phyloP scores from a whole-genome alignment of 2,329 filamentous ascomycete genomes.

The Fusarium euwallaceae region DNA sequence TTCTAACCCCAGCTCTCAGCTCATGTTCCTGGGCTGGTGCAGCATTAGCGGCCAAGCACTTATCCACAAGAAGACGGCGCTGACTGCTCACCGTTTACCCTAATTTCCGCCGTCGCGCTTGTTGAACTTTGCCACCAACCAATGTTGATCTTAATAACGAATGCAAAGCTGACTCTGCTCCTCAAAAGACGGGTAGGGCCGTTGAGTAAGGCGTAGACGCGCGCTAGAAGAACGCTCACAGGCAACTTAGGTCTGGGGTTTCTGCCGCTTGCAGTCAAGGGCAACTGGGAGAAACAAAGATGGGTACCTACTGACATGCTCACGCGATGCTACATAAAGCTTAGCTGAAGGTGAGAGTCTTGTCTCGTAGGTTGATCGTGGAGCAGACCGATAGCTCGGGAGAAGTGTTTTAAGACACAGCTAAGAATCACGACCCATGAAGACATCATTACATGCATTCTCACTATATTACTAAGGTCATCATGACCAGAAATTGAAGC shows the following conservation, averaged over 20 bases:
- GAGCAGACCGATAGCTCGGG: too few species aligned
- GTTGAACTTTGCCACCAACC: neutral
- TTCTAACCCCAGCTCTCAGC: neutral
- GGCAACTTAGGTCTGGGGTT: too few species aligned
- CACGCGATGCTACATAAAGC: neutral
- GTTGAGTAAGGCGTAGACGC: neutral
- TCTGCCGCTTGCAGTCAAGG: neutral
- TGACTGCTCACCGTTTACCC: neutral
- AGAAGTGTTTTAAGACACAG: neutral
- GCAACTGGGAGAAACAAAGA: neutral
- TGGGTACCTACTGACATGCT: neutral
- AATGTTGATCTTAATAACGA: neutral
- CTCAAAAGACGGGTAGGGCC: neutral
- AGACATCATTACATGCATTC: too few species aligned
- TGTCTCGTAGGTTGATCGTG: too few species aligned
- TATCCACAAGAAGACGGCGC: neutral
- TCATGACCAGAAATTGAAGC: neutral
- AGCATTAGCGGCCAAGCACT: neutral
- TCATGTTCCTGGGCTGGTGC: neutral
- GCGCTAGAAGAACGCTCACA: too few species aligned
- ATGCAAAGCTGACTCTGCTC: neutral
- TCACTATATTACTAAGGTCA: neutral
- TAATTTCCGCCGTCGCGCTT: neutral
- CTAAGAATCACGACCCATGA: neutral
- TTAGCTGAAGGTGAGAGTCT: neutral